These are phyloP conservation scores for Ceratocystis harringtonii DNA, from an alignment of 2,329 filamentous ascomycete species.

Conservation along the genomic window DNA sequence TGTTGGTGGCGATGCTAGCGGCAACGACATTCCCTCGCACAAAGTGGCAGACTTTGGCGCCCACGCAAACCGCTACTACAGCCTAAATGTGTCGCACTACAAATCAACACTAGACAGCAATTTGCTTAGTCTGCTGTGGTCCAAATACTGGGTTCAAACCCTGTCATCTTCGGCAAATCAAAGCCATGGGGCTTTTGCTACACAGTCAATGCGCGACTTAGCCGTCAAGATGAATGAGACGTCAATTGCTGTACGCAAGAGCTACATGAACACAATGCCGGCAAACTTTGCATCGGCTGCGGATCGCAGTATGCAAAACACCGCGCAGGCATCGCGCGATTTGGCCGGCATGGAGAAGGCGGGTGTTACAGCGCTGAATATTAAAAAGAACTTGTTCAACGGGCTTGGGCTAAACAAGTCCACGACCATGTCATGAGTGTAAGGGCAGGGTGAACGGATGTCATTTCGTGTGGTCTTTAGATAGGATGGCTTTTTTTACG, in stretches of 20 bases:
- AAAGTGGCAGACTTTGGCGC: slow-evolving; percentile 95
- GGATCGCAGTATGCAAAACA: neutral
- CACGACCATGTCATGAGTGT: neutral
- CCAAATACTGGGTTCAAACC: slow-evolving; percentile 98
- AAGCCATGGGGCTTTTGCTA: slow-evolving; percentile 78
- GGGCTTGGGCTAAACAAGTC: slow-evolving; percentile 10
- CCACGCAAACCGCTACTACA: slow-evolving; percentile 80
- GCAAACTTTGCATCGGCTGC: neutral
- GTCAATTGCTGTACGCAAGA: neutral
- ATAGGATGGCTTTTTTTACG: neutral
- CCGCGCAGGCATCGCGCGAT: slow-evolving; percentile 1
- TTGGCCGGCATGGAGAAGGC: slow-evolving; percentile 10
- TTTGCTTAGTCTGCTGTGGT: slow-evolving; percentile 81
- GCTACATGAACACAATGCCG: neutral
- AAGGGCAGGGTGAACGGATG: neutral
- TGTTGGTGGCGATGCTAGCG: neutral
- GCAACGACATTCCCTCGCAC: slow-evolving; percentile 58
- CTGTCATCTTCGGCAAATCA: slow-evolving; percentile 68
- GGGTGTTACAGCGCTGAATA: slow-evolving; percentile 4
- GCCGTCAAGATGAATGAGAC: slow-evolving; percentile 65
- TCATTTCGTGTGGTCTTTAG: neutral
- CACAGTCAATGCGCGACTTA: slow-evolving; percentile 81
- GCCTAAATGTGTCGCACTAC: slow-evolving; percentile 81
- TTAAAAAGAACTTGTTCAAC: slow-evolving; percentile 16
- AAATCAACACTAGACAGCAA: slow-evolving; percentile 83